Evolutionary conservation across 169 alveolate species (phyloP).

Genomic region (Plasmodium gonderi): DNA sequence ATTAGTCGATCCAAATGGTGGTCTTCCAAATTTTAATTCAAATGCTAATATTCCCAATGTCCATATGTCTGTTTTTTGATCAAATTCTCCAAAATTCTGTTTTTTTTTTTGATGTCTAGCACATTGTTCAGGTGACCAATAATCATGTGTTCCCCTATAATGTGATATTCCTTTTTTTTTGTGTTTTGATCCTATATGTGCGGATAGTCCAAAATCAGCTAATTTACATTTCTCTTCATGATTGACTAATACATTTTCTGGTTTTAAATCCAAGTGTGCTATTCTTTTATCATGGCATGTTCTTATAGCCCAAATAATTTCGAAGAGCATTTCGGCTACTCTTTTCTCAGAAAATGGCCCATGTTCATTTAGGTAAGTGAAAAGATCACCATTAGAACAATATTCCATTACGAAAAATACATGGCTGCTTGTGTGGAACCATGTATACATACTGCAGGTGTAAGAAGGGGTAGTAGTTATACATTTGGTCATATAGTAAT

Average conservation of each 20-base stretch:
- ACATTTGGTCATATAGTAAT: too few relatives aligned
- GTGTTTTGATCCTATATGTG: constrained; percentile 85
- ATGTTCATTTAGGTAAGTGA: constrained; percentile 76
- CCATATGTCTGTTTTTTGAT: constrained; percentile 89
- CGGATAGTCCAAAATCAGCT: constrained; percentile 90
- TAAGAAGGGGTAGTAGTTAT: neutral
- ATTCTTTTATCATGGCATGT: constrained; percentile 90
- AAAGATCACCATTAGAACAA: constrained; percentile 87
- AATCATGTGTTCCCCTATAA: constrained; percentile 80
- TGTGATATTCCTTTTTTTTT: constrained; percentile 77
- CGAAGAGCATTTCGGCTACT: constrained; percentile 85
- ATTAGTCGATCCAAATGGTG: constrained; percentile 86
- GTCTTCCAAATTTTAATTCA: constrained; percentile 84
- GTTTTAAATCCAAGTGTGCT: constrained; percentile 89
- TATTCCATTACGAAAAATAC: constrained; percentile 89
- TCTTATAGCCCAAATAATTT: constrained; percentile 89
- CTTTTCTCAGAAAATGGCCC: constrained; percentile 81
- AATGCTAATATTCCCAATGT: constrained; percentile 87
- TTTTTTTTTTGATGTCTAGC: constrained; percentile 79
- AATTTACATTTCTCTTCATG: constrained; percentile 84
- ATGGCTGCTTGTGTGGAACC: constrained; percentile 87
- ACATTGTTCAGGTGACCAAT: constrained; percentile 89
- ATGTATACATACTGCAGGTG: constrained; percentile 82
- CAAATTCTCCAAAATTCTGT: constrained; percentile 83
- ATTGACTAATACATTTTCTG: constrained; percentile 88